Evolutionary conservation across 2,329 filamentous ascomycete genomes (phyloP).

Genomic region (Fusarium sp.): DNA sequence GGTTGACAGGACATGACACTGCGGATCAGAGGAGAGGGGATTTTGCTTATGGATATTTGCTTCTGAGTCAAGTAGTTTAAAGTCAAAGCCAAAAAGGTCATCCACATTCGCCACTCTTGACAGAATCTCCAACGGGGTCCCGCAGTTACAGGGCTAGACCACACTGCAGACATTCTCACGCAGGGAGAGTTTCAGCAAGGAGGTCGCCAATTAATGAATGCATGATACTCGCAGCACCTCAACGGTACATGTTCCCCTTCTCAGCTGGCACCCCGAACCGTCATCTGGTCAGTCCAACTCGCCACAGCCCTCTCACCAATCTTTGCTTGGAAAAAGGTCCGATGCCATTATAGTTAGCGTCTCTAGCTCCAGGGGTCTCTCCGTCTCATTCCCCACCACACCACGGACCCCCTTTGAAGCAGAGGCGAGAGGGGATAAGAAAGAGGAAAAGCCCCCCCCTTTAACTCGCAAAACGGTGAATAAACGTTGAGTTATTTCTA

Average conservation of each 20-base stretch:
- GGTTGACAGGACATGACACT: neutral
- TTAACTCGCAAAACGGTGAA: neutral
- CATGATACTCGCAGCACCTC: neutral
- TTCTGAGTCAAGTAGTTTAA: neutral
- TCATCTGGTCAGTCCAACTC: neutral
- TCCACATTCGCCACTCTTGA: neutral
- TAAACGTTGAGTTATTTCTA: neutral
- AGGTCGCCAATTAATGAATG: neutral
- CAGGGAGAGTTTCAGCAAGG: neutral
- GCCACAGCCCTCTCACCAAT: neutral
- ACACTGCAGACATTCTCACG: neutral
- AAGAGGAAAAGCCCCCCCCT: neutral
- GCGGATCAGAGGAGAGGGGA: neutral
- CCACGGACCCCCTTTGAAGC: neutral
- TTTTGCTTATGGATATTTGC: neutral
- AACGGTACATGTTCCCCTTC: neutral
- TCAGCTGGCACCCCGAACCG: neutral
- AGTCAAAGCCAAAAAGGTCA: neutral
- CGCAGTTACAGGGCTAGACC: neutral
- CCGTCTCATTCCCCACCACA: neutral
- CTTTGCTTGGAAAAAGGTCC: slow-evolving; percentile 6
- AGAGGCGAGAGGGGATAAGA: neutral
- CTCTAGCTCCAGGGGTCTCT: slow-evolving; percentile 1
- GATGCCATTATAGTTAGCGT: neutral
- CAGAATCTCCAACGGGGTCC: neutral